Conservation (phyloP, 2,329 filamentous ascomycete genomes). For the Fusarium mundagurra region DNA sequence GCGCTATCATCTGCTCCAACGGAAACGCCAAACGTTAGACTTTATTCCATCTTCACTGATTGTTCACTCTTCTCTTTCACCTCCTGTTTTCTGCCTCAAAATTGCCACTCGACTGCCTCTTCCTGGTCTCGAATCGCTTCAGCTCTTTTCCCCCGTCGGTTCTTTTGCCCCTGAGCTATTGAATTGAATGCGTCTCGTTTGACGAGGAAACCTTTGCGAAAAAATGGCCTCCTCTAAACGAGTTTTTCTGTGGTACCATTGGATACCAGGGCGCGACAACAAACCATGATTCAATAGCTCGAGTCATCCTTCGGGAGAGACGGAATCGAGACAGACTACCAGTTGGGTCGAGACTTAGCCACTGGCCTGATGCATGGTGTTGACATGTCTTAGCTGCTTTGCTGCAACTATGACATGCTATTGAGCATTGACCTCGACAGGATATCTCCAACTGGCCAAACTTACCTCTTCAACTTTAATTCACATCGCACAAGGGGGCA, state of each 20-base stretch:
- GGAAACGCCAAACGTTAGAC: slow-evolving; percentile 34
- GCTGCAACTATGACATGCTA: slow-evolving; percentile 7
- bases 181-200: background rate
- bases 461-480: slow-evolving; percentile 15
- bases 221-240: slow-evolving; percentile 2
- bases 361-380: slow-evolving; percentile 39
- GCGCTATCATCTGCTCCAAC: slow-evolving; percentile 39
- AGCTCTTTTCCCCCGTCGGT: background rate
- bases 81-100: slow-evolving; percentile 12
- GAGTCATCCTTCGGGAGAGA: slow-evolving; percentile 14
- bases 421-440: slow-evolving; percentile 21
- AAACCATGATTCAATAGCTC: slow-evolving; percentile 8
- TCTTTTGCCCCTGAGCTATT: background rate
- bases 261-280: slow-evolving; percentile 2
- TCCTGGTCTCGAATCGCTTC: background rate
- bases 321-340: slow-evolving; percentile 1
- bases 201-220: background rate
- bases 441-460: slow-evolving; percentile 6
- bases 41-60: slow-evolving; percentile 17
- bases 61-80: slow-evolving; percentile 4
- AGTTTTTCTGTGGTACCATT: slow-evolving; percentile 1
- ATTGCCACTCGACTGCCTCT: background rate
- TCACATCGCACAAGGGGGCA: slow-evolving; percentile 24
- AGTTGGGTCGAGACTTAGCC: slow-evolving; percentile 38
- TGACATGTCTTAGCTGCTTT: slow-evolving; percentile 35